phyloP scores from a whole-genome alignment of 2,329 filamentous ascomycete genomes.

The Apiospora hydei region DNA sequence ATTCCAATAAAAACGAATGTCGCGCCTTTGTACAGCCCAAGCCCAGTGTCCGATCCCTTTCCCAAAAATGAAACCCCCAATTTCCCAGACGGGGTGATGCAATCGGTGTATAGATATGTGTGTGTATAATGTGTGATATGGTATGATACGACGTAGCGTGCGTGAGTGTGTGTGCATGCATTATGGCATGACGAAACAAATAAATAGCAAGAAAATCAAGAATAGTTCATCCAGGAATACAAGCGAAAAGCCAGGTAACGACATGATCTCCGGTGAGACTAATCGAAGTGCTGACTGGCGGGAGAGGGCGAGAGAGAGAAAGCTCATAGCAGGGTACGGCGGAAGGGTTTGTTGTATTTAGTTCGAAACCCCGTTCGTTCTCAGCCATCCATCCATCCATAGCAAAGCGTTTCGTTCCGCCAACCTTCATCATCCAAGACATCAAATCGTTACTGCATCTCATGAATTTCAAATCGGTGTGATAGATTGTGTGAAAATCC shows the following conservation, averaged over 20 bases:
- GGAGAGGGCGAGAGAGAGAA: background rate
- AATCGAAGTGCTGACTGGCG: constrained; percentile 9
- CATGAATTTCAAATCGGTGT: constrained; percentile 26
- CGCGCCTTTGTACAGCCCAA: constrained; percentile 14
- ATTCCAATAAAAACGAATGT: background rate
- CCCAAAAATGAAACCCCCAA: background rate
- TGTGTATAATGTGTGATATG: constrained; percentile 18
- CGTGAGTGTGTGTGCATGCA: constrained; percentile 5
- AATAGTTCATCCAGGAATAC: constrained; percentile 23
- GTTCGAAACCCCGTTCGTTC: background rate
- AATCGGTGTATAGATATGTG: constrained; percentile 29
- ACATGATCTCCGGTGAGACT: constrained; percentile 22
- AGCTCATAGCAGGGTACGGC: background rate
- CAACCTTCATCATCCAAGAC: constrained; percentile 23
- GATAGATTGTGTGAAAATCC: constrained; percentile 19
- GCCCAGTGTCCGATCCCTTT: background rate
- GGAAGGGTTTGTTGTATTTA: background rate
- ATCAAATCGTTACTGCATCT: constrained; percentile 30
- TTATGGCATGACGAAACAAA: background rate
- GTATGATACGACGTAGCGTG: constrained; percentile 23
- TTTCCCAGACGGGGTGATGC: constrained; percentile 16
- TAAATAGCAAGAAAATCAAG: background rate
- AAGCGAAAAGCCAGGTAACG: constrained; percentile 25
- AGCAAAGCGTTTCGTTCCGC: background rate
- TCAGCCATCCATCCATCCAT: background rate